phyloP scores from a whole-genome alignment of 768 basidiomycete genomes.

The Pilatotrama ljubarskyi region DNA sequence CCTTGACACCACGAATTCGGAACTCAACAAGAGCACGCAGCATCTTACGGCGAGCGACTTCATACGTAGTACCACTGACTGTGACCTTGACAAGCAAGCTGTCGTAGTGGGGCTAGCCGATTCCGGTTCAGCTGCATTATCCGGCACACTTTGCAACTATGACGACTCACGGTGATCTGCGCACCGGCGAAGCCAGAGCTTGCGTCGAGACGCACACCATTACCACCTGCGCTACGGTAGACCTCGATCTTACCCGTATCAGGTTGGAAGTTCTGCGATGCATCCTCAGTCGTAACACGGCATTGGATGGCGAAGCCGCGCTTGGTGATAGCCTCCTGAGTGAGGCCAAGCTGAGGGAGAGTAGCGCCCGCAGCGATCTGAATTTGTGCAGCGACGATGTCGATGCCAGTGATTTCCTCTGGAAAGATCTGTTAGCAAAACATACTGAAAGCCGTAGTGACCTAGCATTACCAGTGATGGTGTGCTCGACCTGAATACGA shows the following conservation, averaged over 20 bases:
- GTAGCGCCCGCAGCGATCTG: slow-evolving; percentile 99
- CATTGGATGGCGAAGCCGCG: slow-evolving; percentile 98
- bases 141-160: background rate
- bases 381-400: slow-evolving; percentile 98
- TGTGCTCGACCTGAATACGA: slow-evolving; percentile 99
- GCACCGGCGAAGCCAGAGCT: slow-evolving; percentile 98
- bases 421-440: slow-evolving; percentile 7
- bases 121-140: background rate
- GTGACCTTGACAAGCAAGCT: slow-evolving; percentile 95
- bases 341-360: slow-evolving; percentile 90
- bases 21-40: slow-evolving; percentile 99
- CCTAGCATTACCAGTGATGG: slow-evolving; percentile 78
- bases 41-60: slow-evolving; percentile 99
- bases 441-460: background rate
- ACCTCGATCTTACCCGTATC: slow-evolving; percentile 99
- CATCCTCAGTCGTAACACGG: slow-evolving; percentile 97
- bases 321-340: slow-evolving; percentile 93
- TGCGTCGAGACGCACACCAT: slow-evolving; percentile 95
- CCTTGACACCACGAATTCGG: slow-evolving; percentile 99
- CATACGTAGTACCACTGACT: slow-evolving; percentile 96
- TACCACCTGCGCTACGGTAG: slow-evolving; percentile 97
- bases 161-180: slow-evolving; percentile 84
- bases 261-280: slow-evolving; percentile 90
- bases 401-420: slow-evolving; percentile 99
- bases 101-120: slow-evolving; percentile 89